phyloP scores from a whole-genome alignment of 129 eudicot species.

The Flaveria brownii region DNA sequence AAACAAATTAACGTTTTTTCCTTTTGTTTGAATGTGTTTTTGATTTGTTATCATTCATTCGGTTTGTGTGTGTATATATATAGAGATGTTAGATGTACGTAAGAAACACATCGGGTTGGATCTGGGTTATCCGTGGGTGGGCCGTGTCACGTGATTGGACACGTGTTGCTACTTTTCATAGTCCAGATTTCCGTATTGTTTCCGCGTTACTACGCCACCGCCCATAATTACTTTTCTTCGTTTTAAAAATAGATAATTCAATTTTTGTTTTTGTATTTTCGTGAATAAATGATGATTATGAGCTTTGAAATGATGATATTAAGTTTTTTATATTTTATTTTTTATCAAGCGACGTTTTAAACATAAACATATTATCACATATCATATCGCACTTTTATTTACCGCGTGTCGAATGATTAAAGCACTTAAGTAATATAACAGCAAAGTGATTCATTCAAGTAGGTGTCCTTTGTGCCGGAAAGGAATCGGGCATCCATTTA shows the following conservation, averaged over 20 bases:
- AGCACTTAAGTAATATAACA: no score
- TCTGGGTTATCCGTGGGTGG: conserved; percentile 23
- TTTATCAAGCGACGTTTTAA: no score
- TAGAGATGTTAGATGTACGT: neutral
- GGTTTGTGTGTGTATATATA: neutral
- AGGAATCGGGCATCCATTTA: no score
- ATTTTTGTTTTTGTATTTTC: no score
- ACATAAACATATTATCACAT: no score
- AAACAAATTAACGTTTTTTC: neutral
- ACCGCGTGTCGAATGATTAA: no score
- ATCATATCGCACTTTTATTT: no score
- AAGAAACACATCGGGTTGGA: neutral
- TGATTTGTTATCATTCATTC: neutral
- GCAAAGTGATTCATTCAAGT: no score
- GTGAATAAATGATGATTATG: no score
- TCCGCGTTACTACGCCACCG: conserved; percentile 22
- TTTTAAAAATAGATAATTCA: neutral
- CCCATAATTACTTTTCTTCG: neutral
- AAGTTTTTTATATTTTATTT: no score
- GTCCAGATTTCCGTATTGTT: neutral
- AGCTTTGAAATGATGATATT: no score
- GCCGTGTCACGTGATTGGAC: conserved; percentile 27
- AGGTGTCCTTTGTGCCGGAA: no score
- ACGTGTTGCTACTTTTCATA: conserved; percentile 32
- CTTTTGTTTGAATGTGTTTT: neutral